Evolutionary conservation across 345 rosid genomes (phyloP), one percentile per base, ranked within the genome.

Genomic region (Hibiscus syriacus): DNA sequence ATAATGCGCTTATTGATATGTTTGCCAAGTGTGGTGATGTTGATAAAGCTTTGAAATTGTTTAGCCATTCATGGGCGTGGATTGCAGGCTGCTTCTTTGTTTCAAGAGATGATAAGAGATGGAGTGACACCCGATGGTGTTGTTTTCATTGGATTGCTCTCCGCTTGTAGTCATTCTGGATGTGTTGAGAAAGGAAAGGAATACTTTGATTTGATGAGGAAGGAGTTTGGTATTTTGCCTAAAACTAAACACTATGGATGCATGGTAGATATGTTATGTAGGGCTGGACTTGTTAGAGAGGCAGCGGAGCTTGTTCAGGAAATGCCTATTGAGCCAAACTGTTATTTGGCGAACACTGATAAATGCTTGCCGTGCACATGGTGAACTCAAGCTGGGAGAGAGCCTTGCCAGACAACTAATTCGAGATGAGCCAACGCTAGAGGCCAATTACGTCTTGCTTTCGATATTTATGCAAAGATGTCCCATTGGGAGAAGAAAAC

Each of bases 21-120:
- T 84, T 80, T 32, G 80, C 85, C 0, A 86, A 82, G 72, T 86
- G 88, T 62, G 88, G 88, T 19, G 88, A 84, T 27, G 77, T 80
- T 17, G 84, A 84, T 38, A 76, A 74, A 75, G 90, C 88, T 26
- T 27, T 82, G 64, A 72, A 70, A 17, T 71, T 84, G 82, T 86
- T 84, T 83, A 43, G 87, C 87, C 59, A 75, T 78, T 79, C 90
- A 83, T 9, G 90, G 90, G 41, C 82, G 82, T 32, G 90, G 87
- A 14, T 41, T 34, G 59, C 83, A 81, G 78, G 86, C 86, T 46
- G 76, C 83, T 52, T 77, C 76, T 48, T 60, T 86, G 72, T 86
- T 83, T 72, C 82, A 83, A 58, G 83, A 78, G 66, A 81, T 86
- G 82, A 10, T 75, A 65, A 63, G 30, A 59, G 59, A 59, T 64